Base-by-base conservation (phyloP, 225 moss, liverwort and hornwort genomes). In the Pseudoscleropodium purum region DNA sequence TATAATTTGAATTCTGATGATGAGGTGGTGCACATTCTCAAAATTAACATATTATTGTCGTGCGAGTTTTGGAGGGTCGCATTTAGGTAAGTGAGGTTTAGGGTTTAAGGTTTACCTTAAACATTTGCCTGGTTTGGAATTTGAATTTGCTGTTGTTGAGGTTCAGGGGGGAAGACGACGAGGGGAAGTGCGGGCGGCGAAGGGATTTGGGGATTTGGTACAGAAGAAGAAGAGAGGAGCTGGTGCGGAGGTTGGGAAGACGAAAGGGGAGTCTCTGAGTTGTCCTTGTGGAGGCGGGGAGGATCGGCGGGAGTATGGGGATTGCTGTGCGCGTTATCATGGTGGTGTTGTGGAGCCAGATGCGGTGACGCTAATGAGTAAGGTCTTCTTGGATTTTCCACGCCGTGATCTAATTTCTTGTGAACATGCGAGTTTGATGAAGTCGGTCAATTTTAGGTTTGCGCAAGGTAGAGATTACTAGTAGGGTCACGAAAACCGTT, bases 231-330 rank as follows among this genome's bases (percentile, higher is more conserved):
- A 90, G 89, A 93, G 91, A 83, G 93, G 88, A 78, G 83, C 83
- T 64, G 91, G 83, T 36, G 73, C 81, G 34, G 90, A 82, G 15
- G 89, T 75, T 69, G 77, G 81, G 37, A 83, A 87, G 90, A 59
- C 86, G 49, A 90, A 90, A 85, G 90, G 89, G 63, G 91, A 89
- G 83, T 80, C 91, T 79, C 33, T 62, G 75, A 84, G 45, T n/a
- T 96, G 97, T 83, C 92, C 95, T n/a, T 97, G 95, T 87, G 97
- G 97, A 89, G 97, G 96, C 43, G 96, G 93, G 43, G 94, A 94
- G 51, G 95, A 95, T 63, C 81, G 91, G 43, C 92, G 87, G 86
- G 87, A 92, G 74, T 95, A 92, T n/a, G 73, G 68, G 51, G 91
- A 90, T 59, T 96, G 96, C 88, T 97, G 96, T 86, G 94, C 90